phyloP scores from a whole-genome alignment of 208 protist species.

The Naegleria gruberi region DNA sequence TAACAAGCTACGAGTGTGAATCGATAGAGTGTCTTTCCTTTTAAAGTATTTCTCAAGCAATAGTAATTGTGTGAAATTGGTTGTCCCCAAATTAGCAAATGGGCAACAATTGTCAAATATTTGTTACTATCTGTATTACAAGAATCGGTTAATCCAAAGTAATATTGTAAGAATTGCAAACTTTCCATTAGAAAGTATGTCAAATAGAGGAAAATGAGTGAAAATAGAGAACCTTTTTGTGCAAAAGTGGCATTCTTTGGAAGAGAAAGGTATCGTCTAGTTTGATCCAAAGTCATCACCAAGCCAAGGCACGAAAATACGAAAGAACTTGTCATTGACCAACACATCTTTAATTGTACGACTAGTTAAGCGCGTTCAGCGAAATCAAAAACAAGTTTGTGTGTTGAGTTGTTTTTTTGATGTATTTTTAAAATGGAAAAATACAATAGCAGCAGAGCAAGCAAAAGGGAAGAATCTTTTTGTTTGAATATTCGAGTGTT shows the following conservation, averaged over 20 bases:
- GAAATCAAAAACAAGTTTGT: too few species aligned
- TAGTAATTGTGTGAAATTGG: background rate
- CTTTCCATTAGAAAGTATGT: background rate
- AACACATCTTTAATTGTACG: too few species aligned
- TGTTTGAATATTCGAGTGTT: too few species aligned
- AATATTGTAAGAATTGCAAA: background rate
- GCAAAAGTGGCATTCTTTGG: background rate
- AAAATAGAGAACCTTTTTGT: background rate
- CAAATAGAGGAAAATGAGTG: background rate
- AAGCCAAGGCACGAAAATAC: background rate
- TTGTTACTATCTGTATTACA: background rate
- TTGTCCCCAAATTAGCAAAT: background rate
- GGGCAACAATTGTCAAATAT: background rate
- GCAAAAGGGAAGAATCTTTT: too few species aligned
- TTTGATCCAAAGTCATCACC: background rate
- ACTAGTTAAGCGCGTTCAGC: too few species aligned
- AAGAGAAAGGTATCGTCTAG: background rate
- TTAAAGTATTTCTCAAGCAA: background rate
- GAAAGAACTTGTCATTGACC: background rate
- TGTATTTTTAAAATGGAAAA: too few species aligned
- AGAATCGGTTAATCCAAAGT: background rate
- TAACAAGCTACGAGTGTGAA: background rate
- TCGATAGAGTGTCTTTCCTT: background rate
- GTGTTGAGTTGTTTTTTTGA: too few species aligned
- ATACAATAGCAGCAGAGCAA: too few species aligned